phyloP scores from a whole-genome alignment of 306 rosid genomes.

The Vigna mungo region DNA sequence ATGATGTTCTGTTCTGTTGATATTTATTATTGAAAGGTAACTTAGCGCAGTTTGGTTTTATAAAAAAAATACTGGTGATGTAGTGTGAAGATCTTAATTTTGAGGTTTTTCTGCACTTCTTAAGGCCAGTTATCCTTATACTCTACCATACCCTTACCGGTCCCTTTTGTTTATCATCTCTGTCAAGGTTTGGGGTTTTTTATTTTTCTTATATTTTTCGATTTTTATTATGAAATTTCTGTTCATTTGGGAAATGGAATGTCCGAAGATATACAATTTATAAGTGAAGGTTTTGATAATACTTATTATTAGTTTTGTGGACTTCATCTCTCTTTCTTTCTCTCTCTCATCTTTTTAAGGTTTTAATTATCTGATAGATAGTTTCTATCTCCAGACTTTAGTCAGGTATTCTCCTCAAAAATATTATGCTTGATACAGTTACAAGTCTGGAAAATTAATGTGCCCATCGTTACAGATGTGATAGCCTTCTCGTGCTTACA shows the following conservation, averaged over 20 bases:
- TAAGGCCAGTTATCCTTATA: constrained; percentile 53
- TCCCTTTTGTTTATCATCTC: constrained; percentile 43
- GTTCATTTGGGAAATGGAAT: background rate
- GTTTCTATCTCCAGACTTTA: constrained; percentile 53
- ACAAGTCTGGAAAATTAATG: constrained; percentile 54
- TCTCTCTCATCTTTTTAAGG: background rate
- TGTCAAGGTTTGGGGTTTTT: constrained; percentile 55
- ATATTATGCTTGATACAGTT: constrained; percentile 51
- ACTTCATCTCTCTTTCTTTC: background rate
- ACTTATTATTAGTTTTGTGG: background rate
- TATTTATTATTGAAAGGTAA: background rate
- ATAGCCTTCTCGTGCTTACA: constrained; percentile 35
- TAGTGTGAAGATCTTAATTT: constrained; percentile 41
- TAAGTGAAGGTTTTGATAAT: background rate
- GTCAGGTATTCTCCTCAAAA: constrained; percentile 66
- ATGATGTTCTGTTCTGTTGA: background rate
- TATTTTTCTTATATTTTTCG: background rate
- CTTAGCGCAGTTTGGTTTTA: background rate
- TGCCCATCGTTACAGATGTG: constrained; percentile 55
- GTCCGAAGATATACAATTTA: background rate
- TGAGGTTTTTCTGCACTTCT: constrained; percentile 51
- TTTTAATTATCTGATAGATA: background rate
- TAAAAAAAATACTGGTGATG: constrained; percentile 46
- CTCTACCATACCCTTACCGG: constrained; percentile 47
- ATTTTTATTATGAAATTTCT: background rate